A percentile compares a stretch with the other conserved stretches of the same genome.
Conservation (phyloP, 345 rosid genomes). For the Bruguiera sexangula region DNA sequence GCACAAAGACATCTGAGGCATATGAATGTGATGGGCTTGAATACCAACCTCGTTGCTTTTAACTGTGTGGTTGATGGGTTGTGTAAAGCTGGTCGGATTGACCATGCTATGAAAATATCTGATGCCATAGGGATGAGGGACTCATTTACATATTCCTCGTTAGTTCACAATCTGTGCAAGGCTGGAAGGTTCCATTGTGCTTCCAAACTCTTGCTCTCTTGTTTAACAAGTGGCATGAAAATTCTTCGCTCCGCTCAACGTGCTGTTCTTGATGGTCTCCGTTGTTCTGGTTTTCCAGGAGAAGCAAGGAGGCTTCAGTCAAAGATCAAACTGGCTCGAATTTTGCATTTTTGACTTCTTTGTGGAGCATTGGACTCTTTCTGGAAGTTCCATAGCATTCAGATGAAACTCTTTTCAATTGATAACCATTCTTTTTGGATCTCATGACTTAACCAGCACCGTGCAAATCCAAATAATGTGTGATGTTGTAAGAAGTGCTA, state of each 20-base stretch:
- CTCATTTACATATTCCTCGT: slow-evolving; percentile 66
- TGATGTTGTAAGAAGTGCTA: too few relatives aligned
- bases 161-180: slow-evolving; percentile 81
- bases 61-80: slow-evolving; percentile 67
- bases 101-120: slow-evolving; percentile 49
- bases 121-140: slow-evolving; percentile 68
- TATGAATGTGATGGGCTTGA: slow-evolving; percentile 50
- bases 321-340: slow-evolving; percentile 45
- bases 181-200: slow-evolving; percentile 56
- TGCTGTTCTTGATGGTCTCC: slow-evolving; percentile 65
- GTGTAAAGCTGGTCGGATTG: slow-evolving; percentile 59
- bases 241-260: slow-evolving; percentile 58
- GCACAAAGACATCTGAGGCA: slow-evolving; percentile 50
- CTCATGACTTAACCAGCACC: too few relatives aligned
- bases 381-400: background rate
- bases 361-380: background rate
- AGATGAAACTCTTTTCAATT: too few relatives aligned
- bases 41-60: slow-evolving; percentile 48
- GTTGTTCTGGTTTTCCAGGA: slow-evolving; percentile 43
- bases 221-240: slow-evolving; percentile 58
- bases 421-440: too few relatives aligned
- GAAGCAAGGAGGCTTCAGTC: slow-evolving; percentile 57
- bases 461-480: too few relatives aligned
- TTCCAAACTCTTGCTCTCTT: slow-evolving; percentile 58
- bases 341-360: slow-evolving; percentile 28